These are phyloP conservation scores for Trichoderma aggressivum DNA, from an alignment of 2,329 filamentous ascomycete genomes.

Conservation along the genomic window DNA sequence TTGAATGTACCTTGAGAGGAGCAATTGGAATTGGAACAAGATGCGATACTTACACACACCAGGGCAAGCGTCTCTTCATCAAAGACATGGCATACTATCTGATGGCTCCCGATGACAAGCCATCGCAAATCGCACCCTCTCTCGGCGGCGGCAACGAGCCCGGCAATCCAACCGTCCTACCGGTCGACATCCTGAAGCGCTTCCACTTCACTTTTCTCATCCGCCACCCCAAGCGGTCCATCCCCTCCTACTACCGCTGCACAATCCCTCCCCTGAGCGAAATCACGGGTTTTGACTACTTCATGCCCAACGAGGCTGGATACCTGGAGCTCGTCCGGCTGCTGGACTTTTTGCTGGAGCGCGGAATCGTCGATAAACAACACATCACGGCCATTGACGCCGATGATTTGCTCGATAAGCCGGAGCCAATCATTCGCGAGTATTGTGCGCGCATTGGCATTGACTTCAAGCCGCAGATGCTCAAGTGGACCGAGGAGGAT, in stretches of 20 bases:
- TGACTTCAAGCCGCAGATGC: constrained; percentile 72
- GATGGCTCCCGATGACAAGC: constrained; percentile 67
- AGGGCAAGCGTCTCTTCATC: constrained; percentile 94
- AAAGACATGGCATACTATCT: constrained; percentile 97
- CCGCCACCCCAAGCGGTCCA: constrained; percentile 85
- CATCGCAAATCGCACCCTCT: constrained; percentile 73
- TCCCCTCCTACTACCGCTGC: constrained; percentile 93
- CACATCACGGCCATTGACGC: constrained; percentile 86
- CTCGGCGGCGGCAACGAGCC: constrained; percentile 63
- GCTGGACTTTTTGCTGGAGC: constrained; percentile 76
- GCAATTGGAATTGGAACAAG: background rate
- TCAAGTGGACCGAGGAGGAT: constrained; percentile 76
- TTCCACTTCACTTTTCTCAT: constrained; percentile 98
- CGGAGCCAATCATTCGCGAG: constrained; percentile 67
- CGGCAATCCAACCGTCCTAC: constrained; percentile 82
- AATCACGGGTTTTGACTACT: constrained; percentile 80
- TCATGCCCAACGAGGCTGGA: constrained; percentile 84
- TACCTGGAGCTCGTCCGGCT: constrained; percentile 83
- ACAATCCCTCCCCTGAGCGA: constrained; percentile 81
- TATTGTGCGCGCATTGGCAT: constrained; percentile 83
- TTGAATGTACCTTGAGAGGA: background rate
- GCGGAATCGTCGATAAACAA: constrained; percentile 67
- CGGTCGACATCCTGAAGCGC: constrained; percentile 65
- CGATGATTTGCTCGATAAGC: constrained; percentile 87
- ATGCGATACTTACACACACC: constrained; percentile 28